Evolutionary conservation across 352 stramenopile species (phyloP).

Genomic region (Globisporangium canariense): DNA sequence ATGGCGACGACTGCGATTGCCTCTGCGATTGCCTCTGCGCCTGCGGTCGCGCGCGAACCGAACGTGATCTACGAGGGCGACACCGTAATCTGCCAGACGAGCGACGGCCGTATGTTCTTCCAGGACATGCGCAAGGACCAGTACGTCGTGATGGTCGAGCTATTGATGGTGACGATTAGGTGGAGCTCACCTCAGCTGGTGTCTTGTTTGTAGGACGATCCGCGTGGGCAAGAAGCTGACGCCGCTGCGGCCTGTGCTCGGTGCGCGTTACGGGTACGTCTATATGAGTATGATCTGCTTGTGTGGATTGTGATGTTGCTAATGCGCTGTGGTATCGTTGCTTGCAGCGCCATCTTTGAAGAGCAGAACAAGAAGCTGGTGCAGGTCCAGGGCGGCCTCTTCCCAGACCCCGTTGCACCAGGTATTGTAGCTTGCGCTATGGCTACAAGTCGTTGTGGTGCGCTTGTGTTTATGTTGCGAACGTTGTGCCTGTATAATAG

Average conservation of each 20-base stretch:
- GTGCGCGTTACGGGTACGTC: constrained; percentile 62
- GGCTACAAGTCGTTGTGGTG: not conserved
- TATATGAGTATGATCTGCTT: not conserved
- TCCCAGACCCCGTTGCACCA: constrained; percentile 76
- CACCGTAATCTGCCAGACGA: constrained; percentile 86
- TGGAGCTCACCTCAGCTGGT: not conserved
- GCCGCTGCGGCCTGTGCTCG: constrained; percentile 63
- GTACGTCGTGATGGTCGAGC: constrained; percentile 24
- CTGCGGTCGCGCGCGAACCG: constrained; percentile 28
- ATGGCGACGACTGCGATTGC: constrained; percentile 5
- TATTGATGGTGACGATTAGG: constrained; percentile 1
- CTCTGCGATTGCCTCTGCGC: not conserved
- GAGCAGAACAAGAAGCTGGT: constrained; percentile 82
- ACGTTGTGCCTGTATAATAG: constrained; percentile 20
- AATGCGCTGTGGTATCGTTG: not conserved
- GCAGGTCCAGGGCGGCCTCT: constrained; percentile 65
- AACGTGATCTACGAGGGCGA: constrained; percentile 86
- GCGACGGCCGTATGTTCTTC: constrained; percentile 84
- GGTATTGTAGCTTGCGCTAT: constrained; percentile 23
- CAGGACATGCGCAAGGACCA: constrained; percentile 67
- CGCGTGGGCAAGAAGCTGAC: constrained; percentile 82
- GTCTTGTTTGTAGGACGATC: constrained; percentile 37
- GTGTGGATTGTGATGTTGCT: not conserved
- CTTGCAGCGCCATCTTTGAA: constrained; percentile 70
- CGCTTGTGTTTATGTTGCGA: not conserved